Base-by-base conservation (phyloP, 1,284 basidiomycete species). In the Pseudozyma sp. region DNA sequence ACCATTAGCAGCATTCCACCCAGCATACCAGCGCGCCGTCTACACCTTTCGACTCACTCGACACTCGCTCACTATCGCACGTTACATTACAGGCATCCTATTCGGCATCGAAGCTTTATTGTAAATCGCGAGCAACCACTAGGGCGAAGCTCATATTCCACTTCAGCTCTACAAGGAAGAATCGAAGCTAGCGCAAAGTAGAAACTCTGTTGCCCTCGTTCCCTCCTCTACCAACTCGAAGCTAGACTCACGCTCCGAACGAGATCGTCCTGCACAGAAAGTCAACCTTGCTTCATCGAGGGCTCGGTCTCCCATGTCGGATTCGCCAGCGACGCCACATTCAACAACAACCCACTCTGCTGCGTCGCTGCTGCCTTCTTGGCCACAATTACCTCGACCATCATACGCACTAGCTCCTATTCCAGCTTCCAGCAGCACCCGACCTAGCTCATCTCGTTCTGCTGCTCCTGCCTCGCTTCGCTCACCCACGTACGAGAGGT, bases 351-450 rank as follows among this genome's bases (percentile, higher is more conserved):
- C 53, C 45, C 61, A 53, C n/a, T 16, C 61, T 44, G 61, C 58
- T 60, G 49, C 67, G 21, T 64, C 61, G 53, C 61, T 70, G 14
- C 19, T 70, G 44, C 61, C 67, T 31, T 59, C 61, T 31, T 70
- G 67, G 67, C 67, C 67, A 11, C 61, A 70, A 52, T 31, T 51
- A 49, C 61, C 67, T 44, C 43, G 50, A 40, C 57, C 58, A 19
- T 45, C 61, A 9, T 70, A 70, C 61, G 67, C 61, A 16, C 45
- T 70, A 45, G 67, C 53, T 35, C 67, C 67, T 31, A 60, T 70
- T 21, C 47, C 57, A 12, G 35, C 47, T 4, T 42, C 57, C 14
- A 70, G 25, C 14, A 70, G 25, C 58, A 39, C 57, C n/a, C 16
- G 67, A n/a, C 8, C 57, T 18, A 52, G 43, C 40, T 42, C 60